These are phyloP conservation scores for Metschnikowia baotianmanensis DNA, from an alignment of 805 yeast species.

Conservation along the genomic window DNA sequence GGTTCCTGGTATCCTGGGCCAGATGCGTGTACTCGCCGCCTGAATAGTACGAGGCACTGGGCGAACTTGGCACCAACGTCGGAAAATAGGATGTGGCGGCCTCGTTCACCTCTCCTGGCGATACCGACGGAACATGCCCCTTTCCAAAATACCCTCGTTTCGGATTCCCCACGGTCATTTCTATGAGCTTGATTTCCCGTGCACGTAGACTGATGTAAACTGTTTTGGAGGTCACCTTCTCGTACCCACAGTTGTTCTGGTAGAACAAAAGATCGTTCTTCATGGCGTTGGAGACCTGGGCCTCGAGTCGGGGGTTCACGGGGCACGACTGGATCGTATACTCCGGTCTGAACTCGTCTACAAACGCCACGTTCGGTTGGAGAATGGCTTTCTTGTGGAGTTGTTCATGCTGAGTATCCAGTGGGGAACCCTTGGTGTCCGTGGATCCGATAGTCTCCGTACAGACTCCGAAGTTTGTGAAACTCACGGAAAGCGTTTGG, in stretches of 20 bases:
- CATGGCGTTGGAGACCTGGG: constrained; percentile 49
- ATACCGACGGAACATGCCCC: constrained; percentile 2
- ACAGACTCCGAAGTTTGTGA: neutral
- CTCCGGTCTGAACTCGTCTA: constrained; percentile 52
- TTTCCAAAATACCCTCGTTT: constrained; percentile 7
- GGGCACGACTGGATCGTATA: constrained; percentile 57
- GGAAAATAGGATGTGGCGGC: constrained; percentile 1
- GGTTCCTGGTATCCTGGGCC: constrained; percentile 7
- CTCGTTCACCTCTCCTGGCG: constrained; percentile 5
- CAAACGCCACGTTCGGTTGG: constrained; percentile 39
- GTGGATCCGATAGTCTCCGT: neutral
- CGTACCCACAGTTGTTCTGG: constrained; percentile 36
- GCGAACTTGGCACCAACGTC: constrained; percentile 7
- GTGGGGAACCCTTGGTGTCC: no score
- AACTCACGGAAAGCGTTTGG: neutral
- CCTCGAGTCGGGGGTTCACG: constrained; percentile 46
- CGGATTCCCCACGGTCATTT: constrained; percentile 30
- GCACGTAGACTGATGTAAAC: constrained; percentile 44
- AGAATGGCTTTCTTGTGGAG: constrained; percentile 17
- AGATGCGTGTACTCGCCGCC: neutral
- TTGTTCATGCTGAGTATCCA: neutral
- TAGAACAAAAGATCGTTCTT: constrained; percentile 48
- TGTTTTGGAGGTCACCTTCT: constrained; percentile 34
- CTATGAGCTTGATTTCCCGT: constrained; percentile 44
- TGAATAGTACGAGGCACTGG: constrained; percentile 12